Evolutionary conservation across 1,284 basidiomycete species (phyloP).

Genomic region (Fomitopsis pinicola): DNA sequence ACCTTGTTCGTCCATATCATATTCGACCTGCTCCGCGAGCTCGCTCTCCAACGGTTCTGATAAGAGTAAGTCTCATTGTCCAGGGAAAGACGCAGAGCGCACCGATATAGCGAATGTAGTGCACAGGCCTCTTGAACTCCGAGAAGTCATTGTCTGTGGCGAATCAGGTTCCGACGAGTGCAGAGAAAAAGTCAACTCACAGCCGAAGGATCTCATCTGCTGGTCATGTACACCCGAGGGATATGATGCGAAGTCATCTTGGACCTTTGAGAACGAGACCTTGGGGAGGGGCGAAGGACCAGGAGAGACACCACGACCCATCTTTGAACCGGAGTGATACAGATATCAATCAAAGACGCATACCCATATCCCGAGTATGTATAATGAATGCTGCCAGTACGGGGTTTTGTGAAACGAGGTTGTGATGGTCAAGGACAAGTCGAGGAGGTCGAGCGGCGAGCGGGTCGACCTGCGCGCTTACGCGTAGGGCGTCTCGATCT

Average conservation of each 20-base stretch:
- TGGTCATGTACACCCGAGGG: constrained; percentile 31
- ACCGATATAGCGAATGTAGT: constrained; percentile 92
- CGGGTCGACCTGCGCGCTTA: constrained; percentile 1
- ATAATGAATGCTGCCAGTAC: neutral
- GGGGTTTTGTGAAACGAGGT: neutral
- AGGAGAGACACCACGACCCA: constrained; percentile 35
- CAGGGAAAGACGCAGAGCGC: constrained; percentile 15
- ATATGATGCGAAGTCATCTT: constrained; percentile 53
- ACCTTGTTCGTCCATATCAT: constrained; percentile 99
- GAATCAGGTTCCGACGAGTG: constrained; percentile 4
- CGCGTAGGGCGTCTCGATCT: neutral
- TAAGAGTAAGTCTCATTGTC: neutral
- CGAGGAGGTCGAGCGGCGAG: neutral
- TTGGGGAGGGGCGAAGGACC: constrained; percentile 45
- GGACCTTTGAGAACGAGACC: constrained; percentile 55
- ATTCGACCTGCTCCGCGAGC: constrained; percentile 91
- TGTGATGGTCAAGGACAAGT: neutral
- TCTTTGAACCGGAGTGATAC: constrained; percentile 7
- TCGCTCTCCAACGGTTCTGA: constrained; percentile 92
- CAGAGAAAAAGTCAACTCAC: constrained; percentile 14
- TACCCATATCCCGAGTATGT: neutral
- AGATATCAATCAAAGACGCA: neutral
- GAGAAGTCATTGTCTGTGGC: constrained; percentile 74
- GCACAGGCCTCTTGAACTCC: constrained; percentile 73
- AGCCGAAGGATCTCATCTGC: constrained; percentile 28